phyloP scores from a whole-genome alignment of 2,329 filamentous ascomycete genomes.

The Herpomyces periplanetae region DNA sequence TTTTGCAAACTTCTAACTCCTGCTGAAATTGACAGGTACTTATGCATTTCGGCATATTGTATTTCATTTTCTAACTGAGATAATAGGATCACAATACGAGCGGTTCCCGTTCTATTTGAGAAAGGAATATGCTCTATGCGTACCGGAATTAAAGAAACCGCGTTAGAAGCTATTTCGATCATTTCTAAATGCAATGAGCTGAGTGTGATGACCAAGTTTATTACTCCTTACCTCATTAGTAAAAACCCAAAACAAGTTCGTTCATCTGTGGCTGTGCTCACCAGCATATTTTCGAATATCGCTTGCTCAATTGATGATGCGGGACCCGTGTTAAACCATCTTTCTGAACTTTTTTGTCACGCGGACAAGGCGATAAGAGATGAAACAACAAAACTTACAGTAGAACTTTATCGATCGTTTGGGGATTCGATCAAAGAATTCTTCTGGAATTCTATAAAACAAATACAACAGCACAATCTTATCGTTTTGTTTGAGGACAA shows the following conservation, averaged over 20 bases:
- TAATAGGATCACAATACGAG: conserved; percentile 25
- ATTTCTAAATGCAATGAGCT: conserved; percentile 65
- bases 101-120: conserved; percentile 42
- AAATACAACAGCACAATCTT: conserved; percentile 68
- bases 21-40: not conserved
- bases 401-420: conserved; percentile 86
- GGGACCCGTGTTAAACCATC: conserved; percentile 47
- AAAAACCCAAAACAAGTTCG: conserved; percentile 70
- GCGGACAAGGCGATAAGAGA: conserved; percentile 93
- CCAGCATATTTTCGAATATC: conserved; percentile 59
- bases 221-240: conserved; percentile 40
- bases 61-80: conserved; percentile 1
- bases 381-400: conserved; percentile 56
- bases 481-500: conserved; percentile 79
- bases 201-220: conserved; percentile 52
- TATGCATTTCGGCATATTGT: not conserved
- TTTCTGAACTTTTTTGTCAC: conserved; percentile 73
- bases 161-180: conserved; percentile 48
- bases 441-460: conserved; percentile 82
- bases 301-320: conserved; percentile 79
- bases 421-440: conserved; percentile 92
- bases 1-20: conserved; percentile 54
- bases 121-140: conserved; percentile 64
- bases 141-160: conserved; percentile 50
- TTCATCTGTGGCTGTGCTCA: conserved; percentile 31